Base-by-base conservation (phyloP, 192 early-diverging fungal genomes). In the Chytriomyces confervae region DNA sequence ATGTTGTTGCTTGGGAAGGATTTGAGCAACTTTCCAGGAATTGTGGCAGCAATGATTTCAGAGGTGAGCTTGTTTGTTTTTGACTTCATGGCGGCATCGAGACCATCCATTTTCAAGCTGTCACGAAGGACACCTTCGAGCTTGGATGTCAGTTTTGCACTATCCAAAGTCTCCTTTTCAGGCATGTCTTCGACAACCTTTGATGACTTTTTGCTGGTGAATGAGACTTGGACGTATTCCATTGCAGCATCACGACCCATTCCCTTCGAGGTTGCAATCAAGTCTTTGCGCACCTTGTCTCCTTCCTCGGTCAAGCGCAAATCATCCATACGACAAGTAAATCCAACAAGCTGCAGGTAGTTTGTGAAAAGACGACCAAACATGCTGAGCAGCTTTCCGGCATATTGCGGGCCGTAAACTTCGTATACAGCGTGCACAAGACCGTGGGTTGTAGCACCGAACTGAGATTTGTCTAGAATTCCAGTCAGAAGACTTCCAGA, bases 291-390 rank as follows among this genome's bases (percentile, higher is more conserved):
- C 46, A 86, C 80, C 36, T 80, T 80, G 78, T 99, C 91, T 46
- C 97, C 98, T 79, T 93, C 88, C 7, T 79, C 79, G 24, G 92
- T 98, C 45, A 99, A 86, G 57, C 89, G 84, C 86, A 99, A 88
- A 91, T 99, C 98, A 80, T 98, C 97, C 95, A 99, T 97, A 72
- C 98, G 91, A 85, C 98, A 99, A 61, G 93, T 92, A 81, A 98
- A 99, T 23, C 95, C 98, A 68, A 87, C 90, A 69, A 89, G 87
- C 81, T 98, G 97, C 11, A 94, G 85, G 82, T 95, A 98, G 44
- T 87, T 86, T 13, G 95, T 92, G 84, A 99, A 97, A 66, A 99
- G 81, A 45, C 96, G 92, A 46, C 95, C 91, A 46, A 98, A 87
- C 49, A 95, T 93, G 78, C 94, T 94, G 71, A 99, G 88, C 63